Percentiles rank a stretch among this genome's conserved stretches.
phyloP scores from a whole-genome alignment of 371 early-diverging fungal genomes.

The Mortierella sp. region DNA sequence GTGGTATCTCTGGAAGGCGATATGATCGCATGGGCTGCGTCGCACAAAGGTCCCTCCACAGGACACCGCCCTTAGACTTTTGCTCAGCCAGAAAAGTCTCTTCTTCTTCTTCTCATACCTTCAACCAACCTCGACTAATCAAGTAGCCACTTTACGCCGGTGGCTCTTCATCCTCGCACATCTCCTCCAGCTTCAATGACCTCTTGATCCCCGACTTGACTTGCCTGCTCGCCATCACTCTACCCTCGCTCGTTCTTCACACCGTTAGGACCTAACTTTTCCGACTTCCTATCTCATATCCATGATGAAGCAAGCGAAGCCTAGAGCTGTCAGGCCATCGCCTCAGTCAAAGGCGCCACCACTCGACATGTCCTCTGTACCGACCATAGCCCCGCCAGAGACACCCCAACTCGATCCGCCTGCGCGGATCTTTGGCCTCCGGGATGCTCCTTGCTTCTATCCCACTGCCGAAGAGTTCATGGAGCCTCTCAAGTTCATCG shows the following conservation, averaged over 20 bases:
- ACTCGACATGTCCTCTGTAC: constrained; percentile 54
- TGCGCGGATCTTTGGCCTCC: constrained; percentile 70
- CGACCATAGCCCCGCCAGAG: constrained; percentile 51
- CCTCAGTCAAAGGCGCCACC: constrained; percentile 30
- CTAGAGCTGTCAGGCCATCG: constrained; percentile 19
- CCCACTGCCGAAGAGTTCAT: constrained; percentile 88
- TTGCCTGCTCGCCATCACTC: not conserved
- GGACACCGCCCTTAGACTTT: not conserved
- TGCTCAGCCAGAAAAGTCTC: not conserved
- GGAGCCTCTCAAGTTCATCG: constrained; percentile 87
- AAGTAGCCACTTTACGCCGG: not conserved
- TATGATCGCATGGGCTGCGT: constrained; percentile 7
- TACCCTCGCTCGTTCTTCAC: not conserved
- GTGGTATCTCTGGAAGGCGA: too few relatives aligned
- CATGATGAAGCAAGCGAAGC: constrained; percentile 45
- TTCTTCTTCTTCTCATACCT: not conserved
- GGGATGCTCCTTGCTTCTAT: constrained; percentile 82
- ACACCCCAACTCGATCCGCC: constrained; percentile 35
- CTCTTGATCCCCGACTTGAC: constrained; percentile 11
- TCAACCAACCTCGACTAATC: not conserved
- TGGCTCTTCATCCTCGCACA: not conserved
- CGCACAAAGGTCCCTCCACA: not conserved
- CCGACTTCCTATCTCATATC: not conserved
- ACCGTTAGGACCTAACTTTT: not conserved
- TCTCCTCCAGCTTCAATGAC: constrained; percentile 9